Conservation (phyloP, 2,329 filamentous ascomycete genomes). For the Clonostachys rosea region DNA sequence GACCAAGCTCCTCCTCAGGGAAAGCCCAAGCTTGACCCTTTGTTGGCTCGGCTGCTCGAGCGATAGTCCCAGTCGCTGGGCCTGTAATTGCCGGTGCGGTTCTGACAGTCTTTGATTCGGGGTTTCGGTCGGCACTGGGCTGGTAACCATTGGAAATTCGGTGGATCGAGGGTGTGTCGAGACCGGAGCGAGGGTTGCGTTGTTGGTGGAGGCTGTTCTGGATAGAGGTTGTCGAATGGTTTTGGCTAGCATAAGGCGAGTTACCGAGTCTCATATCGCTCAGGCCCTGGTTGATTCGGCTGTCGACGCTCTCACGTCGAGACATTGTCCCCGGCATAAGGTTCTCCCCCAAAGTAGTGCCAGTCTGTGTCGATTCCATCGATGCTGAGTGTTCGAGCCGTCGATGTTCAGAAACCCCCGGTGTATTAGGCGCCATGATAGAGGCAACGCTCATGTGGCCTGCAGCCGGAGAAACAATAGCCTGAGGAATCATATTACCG, state of each 20-base stretch:
- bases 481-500: constrained; percentile 40
- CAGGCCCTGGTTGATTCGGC: constrained; percentile 69
- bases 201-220: constrained; percentile 67
- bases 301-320: constrained; percentile 75
- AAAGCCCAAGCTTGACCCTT: constrained; percentile 84
- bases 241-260: constrained; percentile 69
- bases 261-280: constrained; percentile 62
- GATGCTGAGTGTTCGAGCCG: constrained; percentile 36
- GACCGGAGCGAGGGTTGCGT: constrained; percentile 48
- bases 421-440: constrained; percentile 57
- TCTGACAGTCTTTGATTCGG: constrained; percentile 51
- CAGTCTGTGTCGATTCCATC: constrained; percentile 22
- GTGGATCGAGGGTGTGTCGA: constrained; percentile 49
- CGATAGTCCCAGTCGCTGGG: constrained; percentile 59
- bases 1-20: constrained; percentile 62
- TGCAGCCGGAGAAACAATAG: constrained; percentile 49
- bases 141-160: constrained; percentile 63
- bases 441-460: constrained; percentile 63
- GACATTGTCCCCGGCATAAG: constrained; percentile 38
- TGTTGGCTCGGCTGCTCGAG: constrained; percentile 70
- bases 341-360: constrained; percentile 25
- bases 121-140: constrained; percentile 53
- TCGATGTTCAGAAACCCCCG: constrained; percentile 27
- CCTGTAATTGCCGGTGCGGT: constrained; percentile 75
- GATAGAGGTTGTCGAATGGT: constrained; percentile 71